Conservation (phyloP, 2,329 filamentous ascomycete genomes). For the Diaporthe citrichinensis region DNA sequence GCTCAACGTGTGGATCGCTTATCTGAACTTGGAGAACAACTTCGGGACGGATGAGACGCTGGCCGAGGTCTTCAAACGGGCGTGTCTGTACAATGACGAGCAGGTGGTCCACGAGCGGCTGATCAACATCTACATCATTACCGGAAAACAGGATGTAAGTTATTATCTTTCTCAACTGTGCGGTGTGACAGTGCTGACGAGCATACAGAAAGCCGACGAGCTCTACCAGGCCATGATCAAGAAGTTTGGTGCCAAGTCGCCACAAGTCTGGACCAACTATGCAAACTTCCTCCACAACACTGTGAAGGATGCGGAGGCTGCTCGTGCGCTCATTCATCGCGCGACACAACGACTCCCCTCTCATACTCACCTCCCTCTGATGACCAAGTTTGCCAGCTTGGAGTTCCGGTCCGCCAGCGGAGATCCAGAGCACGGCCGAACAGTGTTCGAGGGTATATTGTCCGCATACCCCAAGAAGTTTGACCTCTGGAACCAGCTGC, state of each 20-base stretch:
- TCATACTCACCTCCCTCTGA: conserved; percentile 76
- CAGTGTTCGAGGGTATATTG: conserved; percentile 91
- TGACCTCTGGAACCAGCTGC: conserved; percentile 92
- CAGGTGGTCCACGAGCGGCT: conserved; percentile 91
- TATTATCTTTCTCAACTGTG: background rate
- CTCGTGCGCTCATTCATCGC: conserved; percentile 82
- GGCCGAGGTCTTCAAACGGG: conserved; percentile 89
- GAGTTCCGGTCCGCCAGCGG: conserved; percentile 90
- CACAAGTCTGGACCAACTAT: conserved; percentile 93
- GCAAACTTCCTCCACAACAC: conserved; percentile 91
- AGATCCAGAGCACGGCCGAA: conserved; percentile 91
- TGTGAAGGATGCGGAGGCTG: conserved; percentile 77
- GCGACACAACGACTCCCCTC: conserved; percentile 86
- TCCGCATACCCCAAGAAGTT: conserved; percentile 89
- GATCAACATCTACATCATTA: conserved; percentile 95
- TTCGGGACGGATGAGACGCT: conserved; percentile 88
- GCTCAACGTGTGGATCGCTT: conserved; percentile 93
- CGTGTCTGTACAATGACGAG: conserved; percentile 93
- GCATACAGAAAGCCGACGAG: conserved; percentile 82
- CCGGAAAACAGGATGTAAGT: conserved; percentile 85
- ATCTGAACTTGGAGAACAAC: conserved; percentile 93
- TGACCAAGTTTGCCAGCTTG: conserved; percentile 89
- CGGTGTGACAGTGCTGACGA: conserved; percentile 18
- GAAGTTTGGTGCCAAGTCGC: conserved; percentile 86
- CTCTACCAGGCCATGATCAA: conserved; percentile 90